Conservation (phyloP, 805 yeast genomes). For the Candida namnaoensis region DNA sequence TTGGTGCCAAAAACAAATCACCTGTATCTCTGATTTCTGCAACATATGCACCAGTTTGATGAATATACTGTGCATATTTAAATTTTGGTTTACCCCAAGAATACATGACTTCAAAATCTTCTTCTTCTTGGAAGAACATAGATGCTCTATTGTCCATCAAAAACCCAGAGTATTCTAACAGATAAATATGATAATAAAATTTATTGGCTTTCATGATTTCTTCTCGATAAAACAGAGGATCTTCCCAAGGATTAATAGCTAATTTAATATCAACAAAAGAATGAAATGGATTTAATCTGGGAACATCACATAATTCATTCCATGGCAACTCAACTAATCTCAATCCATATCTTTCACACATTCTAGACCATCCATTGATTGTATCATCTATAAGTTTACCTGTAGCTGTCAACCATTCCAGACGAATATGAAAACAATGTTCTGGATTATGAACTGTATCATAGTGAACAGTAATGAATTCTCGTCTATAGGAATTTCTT, state of each 20-base stretch:
- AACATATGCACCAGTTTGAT: constrained; percentile 79
- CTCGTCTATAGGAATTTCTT: constrained; percentile 66
- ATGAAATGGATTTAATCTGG: constrained; percentile 77
- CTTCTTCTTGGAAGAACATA: constrained; percentile 41
- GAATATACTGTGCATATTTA: constrained; percentile 83
- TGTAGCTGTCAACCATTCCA: constrained; percentile 92
- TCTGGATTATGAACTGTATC: constrained; percentile 92
- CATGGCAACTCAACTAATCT: constrained; percentile 84
- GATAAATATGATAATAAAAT: constrained; percentile 70
- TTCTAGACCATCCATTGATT: constrained; percentile 66
- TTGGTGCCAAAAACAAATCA: constrained; percentile 75
- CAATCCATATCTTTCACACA: constrained; percentile 81
- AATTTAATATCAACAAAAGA: constrained; percentile 66
- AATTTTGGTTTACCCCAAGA: constrained; percentile 90
- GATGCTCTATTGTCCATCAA: constrained; percentile 77
- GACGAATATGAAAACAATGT: constrained; percentile 83
- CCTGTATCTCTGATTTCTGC: constrained; percentile 81
- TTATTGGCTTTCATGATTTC: constrained; percentile 39
- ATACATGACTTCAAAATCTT: constrained; percentile 58
- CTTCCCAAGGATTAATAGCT: constrained; percentile 66
- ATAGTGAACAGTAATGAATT: constrained; percentile 73
- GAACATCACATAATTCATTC: constrained; percentile 73
- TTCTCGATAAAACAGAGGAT: constrained; percentile 37
- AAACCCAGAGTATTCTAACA: constrained; percentile 65
- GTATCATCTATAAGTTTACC: constrained; percentile 78